These are phyloP conservation scores for Gaeumannomyces tritici DNA, from an alignment of 2,329 filamentous ascomycete species.

Conservation along the genomic window DNA sequence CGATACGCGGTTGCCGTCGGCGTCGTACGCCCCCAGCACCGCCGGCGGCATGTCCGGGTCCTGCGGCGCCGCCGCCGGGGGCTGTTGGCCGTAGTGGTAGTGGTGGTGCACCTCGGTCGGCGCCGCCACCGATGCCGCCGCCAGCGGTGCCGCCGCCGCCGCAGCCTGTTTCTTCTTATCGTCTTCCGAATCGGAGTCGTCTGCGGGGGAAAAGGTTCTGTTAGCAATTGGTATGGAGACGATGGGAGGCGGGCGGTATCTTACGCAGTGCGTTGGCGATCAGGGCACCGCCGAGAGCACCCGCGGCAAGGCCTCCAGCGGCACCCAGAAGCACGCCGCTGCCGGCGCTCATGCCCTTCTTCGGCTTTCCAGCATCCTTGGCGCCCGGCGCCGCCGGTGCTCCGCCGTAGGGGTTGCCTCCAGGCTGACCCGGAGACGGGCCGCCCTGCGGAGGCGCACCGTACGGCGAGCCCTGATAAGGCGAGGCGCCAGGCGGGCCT, in stretches of 20 bases:
- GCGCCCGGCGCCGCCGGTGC: neutral
- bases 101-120: neutral
- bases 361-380: neutral
- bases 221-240: neutral
- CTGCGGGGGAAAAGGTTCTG: neutral
- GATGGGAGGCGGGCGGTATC: slow-evolving; percentile 12
- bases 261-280: slow-evolving; percentile 46
- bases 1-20: slow-evolving; percentile 7
- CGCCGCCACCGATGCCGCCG: neutral
- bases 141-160: slow-evolving; percentile 1
- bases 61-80: neutral
- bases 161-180: slow-evolving; percentile 8
- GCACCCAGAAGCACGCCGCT: slow-evolving; percentile 45
- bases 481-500: neutral
- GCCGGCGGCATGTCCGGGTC: neutral
- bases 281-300: slow-evolving; percentile 46
- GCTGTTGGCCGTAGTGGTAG: neutral
- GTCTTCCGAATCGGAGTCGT: slow-evolving; percentile 18
- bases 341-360: slow-evolving; percentile 31
- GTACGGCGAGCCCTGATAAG: neutral
- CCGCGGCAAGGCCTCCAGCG: slow-evolving; percentile 46
- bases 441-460: neutral
- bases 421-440: no score
- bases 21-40: slow-evolving; percentile 5
- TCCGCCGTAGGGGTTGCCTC: neutral